phyloP scores from a whole-genome alignment of 2,329 filamentous ascomycete genomes.

The Pseudogymnoascus sp. region DNA sequence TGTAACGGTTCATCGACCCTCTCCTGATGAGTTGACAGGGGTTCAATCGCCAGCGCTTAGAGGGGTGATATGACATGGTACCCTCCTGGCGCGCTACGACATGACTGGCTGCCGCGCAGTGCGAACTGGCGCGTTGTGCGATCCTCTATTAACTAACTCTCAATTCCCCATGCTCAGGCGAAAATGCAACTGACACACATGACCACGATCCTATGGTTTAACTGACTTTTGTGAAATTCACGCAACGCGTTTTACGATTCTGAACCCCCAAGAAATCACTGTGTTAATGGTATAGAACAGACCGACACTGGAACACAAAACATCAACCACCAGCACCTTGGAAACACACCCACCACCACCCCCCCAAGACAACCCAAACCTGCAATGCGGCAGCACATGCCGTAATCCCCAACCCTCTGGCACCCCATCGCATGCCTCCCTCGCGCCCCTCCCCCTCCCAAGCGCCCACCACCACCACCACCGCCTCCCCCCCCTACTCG shows the following conservation, averaged over 20 bases:
- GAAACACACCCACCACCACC: not conserved
- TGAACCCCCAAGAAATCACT: not conserved
- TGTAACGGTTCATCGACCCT: not conserved
- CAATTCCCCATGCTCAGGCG: not conserved
- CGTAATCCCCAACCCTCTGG: constrained; percentile 25
- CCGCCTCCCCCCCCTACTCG: constrained; percentile 7
- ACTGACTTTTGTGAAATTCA: not conserved
- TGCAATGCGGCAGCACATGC: constrained; percentile 31
- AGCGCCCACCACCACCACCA: constrained; percentile 3
- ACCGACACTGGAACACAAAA: not conserved
- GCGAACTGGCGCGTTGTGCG: not conserved
- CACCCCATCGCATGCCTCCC: constrained; percentile 16
- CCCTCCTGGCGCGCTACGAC: not conserved
- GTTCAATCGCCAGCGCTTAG: not conserved
- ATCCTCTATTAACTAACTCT: not conserved
- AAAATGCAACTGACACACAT: not conserved
- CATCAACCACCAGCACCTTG: not conserved
- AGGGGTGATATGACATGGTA: not conserved
- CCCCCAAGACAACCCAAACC: constrained; percentile 9
- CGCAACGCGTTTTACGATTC: not conserved
- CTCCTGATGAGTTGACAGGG: not conserved
- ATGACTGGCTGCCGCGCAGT: not conserved
- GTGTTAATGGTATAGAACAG: not conserved
- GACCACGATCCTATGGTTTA: not conserved
- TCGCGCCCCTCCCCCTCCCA: constrained; percentile 12